Evolutionary conservation across 345 rosid species (phyloP).

Genomic region (Syzygium grande): DNA sequence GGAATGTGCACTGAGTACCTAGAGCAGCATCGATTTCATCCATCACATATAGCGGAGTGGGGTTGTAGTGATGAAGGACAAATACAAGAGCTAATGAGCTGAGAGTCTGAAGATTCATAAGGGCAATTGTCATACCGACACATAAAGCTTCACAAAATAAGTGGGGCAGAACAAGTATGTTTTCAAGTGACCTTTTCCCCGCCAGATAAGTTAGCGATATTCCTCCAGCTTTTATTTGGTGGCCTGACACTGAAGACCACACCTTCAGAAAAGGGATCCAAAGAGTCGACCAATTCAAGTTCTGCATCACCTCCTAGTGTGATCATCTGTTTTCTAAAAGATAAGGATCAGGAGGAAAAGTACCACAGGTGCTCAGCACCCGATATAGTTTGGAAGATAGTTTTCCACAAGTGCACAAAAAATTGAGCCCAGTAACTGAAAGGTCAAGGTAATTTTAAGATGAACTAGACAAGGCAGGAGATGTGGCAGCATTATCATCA

Average conservation of each 20-base stretch:
- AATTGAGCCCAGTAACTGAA: background rate
- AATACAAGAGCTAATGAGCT: conserved; percentile 94
- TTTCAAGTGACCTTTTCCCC: conserved; percentile 75
- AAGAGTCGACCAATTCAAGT: conserved; percentile 91
- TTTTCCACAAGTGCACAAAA: background rate
- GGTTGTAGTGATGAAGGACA: conserved; percentile 99
- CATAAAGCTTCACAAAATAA: background rate
- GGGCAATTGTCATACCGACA: background rate
- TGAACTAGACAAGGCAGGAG: background rate
- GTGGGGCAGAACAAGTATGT: background rate
- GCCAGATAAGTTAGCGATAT: conserved; percentile 89
- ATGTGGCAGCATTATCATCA: background rate
- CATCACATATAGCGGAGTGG: conserved; percentile 97
- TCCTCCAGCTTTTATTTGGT: conserved; percentile 98
- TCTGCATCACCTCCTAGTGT: conserved; percentile 99
- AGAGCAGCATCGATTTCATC: conserved; percentile 97
- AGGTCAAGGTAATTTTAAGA: background rate
- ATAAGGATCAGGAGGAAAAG: background rate
- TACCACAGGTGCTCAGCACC: background rate
- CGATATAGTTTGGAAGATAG: background rate
- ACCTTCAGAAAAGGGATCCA: conserved; percentile 98
- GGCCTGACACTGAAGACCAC: conserved; percentile 98
- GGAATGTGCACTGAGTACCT: conserved; percentile 22
- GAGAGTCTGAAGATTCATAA: conserved; percentile 60
- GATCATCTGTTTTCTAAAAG: conserved; percentile 57